Percentiles rank a stretch among this genome's conserved stretches.
phyloP scores from a whole-genome alignment of 768 basidiomycete genomes.

The Russula earlei region DNA sequence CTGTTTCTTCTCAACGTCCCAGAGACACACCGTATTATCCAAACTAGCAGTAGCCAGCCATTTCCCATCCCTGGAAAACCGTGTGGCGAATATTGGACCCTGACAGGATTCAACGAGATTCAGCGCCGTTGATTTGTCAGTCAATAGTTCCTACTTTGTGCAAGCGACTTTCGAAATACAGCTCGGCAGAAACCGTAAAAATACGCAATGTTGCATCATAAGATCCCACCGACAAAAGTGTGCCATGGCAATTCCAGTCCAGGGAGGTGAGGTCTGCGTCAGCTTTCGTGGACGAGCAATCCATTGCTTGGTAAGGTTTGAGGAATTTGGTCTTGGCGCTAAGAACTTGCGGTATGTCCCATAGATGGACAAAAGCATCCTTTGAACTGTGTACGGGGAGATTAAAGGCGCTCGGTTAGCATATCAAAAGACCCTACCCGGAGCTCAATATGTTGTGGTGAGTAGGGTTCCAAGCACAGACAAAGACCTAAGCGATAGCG shows the following conservation, averaged over 20 bases:
- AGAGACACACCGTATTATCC: slow-evolving; percentile 69
- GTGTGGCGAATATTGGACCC: slow-evolving; percentile 73
- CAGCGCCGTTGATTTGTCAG: neutral
- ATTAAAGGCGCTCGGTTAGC: neutral
- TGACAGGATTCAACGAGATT: slow-evolving; percentile 24
- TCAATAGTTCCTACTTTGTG: slow-evolving; percentile 45
- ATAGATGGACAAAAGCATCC: slow-evolving; percentile 65
- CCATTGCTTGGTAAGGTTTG: slow-evolving; percentile 36
- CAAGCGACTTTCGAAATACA: slow-evolving; percentile 52
- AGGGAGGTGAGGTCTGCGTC: slow-evolving; percentile 64
- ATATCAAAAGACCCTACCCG: slow-evolving; percentile 40
- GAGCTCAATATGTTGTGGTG: slow-evolving; percentile 53
- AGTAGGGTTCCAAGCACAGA: slow-evolving; percentile 70
- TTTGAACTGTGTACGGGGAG: slow-evolving; percentile 43
- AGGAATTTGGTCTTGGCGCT: slow-evolving; percentile 16
- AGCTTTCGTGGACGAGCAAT: slow-evolving; percentile 38
- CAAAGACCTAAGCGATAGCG: slow-evolving; percentile 49
- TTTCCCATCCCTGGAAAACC: slow-evolving; percentile 64
- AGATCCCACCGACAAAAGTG: slow-evolving; percentile 66
- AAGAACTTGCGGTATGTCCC: slow-evolving; percentile 46
- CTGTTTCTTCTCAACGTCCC: slow-evolving; percentile 58
- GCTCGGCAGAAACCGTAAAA: slow-evolving; percentile 47
- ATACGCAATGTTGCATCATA: slow-evolving; percentile 68
- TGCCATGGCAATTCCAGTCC: slow-evolving; percentile 70
- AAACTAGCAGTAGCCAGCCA: slow-evolving; percentile 71